Evolutionary conservation across 176 grass and related monocot species (phyloP).

Genomic region (Tillandsia leiboldiana): DNA sequence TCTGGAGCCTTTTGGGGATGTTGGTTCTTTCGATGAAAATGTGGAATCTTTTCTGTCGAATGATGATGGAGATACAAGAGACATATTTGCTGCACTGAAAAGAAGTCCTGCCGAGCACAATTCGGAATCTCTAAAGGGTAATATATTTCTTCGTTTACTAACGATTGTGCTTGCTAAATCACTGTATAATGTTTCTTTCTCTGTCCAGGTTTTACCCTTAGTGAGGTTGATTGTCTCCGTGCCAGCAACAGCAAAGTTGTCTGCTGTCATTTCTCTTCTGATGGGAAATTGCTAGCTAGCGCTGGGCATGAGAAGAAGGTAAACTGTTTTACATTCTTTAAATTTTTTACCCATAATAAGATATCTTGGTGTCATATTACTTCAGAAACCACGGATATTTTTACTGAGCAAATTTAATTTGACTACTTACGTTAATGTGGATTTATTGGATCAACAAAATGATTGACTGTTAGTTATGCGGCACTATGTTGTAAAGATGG

Average conservation of each 20-base stretch:
- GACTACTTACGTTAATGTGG: too few species aligned
- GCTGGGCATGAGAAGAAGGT: conserved; percentile 88
- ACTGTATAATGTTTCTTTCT: not conserved
- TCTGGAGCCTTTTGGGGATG: conserved; percentile 74
- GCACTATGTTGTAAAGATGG: too few species aligned
- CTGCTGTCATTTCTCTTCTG: conserved; percentile 72
- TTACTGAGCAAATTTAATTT: too few species aligned
- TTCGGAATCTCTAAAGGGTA: conserved; percentile 62
- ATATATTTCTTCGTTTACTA: conserved; percentile 18
- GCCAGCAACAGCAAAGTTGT: conserved; percentile 66
- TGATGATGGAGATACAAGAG: conserved; percentile 73
- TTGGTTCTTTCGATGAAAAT: conserved; percentile 77
- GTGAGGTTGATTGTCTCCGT: conserved; percentile 46
- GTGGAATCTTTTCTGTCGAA: conserved; percentile 93
- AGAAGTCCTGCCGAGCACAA: conserved; percentile 73
- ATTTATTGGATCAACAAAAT: too few species aligned
- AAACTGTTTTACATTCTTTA: conserved; percentile 3
- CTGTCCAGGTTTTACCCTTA: conserved; percentile 63
- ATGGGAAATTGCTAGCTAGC: conserved; percentile 67
- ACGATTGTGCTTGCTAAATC: not conserved
- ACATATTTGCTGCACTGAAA: conserved; percentile 79
- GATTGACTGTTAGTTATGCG: too few species aligned
- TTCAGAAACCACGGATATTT: not conserved
- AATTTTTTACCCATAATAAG: not conserved
- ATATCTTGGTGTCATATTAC: not conserved